Base-by-base conservation (phyloP, 345 rosid genomes). In the Hibiscus mutabilis region DNA sequence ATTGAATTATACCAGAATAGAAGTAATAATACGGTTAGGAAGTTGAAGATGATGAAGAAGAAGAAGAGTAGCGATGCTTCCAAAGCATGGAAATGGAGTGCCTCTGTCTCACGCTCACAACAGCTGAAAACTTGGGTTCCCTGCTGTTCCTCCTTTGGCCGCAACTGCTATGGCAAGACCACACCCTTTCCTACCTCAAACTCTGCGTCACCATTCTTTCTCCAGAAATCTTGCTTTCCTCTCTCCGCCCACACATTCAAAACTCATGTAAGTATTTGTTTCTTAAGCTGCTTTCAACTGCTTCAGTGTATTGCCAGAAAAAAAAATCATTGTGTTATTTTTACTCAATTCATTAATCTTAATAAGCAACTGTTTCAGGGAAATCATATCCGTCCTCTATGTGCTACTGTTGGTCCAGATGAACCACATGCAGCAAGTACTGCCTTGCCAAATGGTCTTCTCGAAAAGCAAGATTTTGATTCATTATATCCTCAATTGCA, bases 361-460 rank as follows among this genome's bases (percentile, higher is more conserved):
- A 37, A 57, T 61, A 3, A 66, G 27, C 18, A 64, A 33, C 19
- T 21, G 7, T 78, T 80, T 79, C 86, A 84, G 96, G 79, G 71
- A 51, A 88, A 75, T 75, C 82, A 18, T 73, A 71, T 76, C 44
- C 82, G 75, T 76, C 73, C 80, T 83, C 83, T 87, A 0, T 56
- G 75, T 78, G 96, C 99, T 42, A 88, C 97, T 31, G 86, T 86
- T 75, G 97, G 99, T 76, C 98, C 99, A 33, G 94, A 90, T 75
- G 99, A 92, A 85, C 98, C 99, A 16, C 98, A 92, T 85, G 99
- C 97, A 12, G 82, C 97, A 42, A 86, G 92, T 74, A 87, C 91
- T 57, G 79, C 96, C 75, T 91, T 91, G 82, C 97, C 96, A 11
- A 97, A 89, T 76, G 89, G 91, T 25, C 75, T 87, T 68, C 80